Base-by-base conservation (phyloP, 768 basidiomycete genomes). In the Pleurotus salmoneostramineus region DNA sequence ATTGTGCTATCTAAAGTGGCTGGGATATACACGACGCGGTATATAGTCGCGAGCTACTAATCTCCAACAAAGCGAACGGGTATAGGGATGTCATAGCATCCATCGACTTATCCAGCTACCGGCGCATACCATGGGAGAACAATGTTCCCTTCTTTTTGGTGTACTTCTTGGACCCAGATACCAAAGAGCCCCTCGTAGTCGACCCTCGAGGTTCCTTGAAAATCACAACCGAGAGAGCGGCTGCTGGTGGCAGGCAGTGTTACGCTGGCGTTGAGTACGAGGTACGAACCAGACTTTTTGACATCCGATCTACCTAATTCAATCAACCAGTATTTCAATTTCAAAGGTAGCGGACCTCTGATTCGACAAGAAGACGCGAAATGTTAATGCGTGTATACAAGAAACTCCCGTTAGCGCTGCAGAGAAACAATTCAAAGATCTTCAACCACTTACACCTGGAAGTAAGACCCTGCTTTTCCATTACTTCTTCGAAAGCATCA, bases 201-300 rank as follows among this genome's bases (percentile, higher is more conserved):
- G 95, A 96, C 67, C 96, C 97, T 8, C 82, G 97, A 46, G 87
- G 93, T n/a, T 77, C 89, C 34, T 74, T 98, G 44, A 80, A 81
- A 64, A 78, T 74, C 33, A 79, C 85, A 0, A 75, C 81, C 0
- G 81, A 82, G 2, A 74, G 72, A 40, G 85, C 83, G 0, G 73
- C 70, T 42, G 69, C 73, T 33, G 58, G 70, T 2, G 84, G 82
- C 1, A 81, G 82, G 62, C 74, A 83, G 33, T 91, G 93, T 66
- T 79, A 85, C 64, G 86, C 92, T n/a, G 95, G 94, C 6, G 83
- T 91, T 6, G 96, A 99, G 73, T 98, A 92, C 64, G 97, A 99
- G 81, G 94, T 90, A 66, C 54, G 80, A 69, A 11, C 5, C 11
- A 34, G 34, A 58, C 59, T 7, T 42, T 3, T 50, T 34, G 56